Percentiles rank a stretch among this genome's conserved stretches.
These are phyloP conservation scores for Leishmania martiniquensis DNA, from an alignment of 208 protist genomes.

Conservation along the genomic window DNA sequence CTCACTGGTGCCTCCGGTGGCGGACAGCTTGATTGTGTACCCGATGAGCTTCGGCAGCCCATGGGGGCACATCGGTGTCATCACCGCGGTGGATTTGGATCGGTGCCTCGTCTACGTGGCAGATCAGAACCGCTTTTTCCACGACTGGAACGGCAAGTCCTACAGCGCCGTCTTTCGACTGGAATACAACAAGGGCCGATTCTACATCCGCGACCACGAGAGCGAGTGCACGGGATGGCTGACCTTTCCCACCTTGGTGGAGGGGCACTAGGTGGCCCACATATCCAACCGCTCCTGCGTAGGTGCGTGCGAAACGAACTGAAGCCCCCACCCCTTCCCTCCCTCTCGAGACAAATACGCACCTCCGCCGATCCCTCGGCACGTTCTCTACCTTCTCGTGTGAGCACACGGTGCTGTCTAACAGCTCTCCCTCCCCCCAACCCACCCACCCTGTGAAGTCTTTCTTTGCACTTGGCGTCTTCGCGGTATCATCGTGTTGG, in stretches of 20 bases:
- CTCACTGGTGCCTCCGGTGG: constrained; percentile 41
- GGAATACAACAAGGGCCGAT: constrained; percentile 38
- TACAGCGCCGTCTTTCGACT: constrained; percentile 68
- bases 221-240: constrained; percentile 66
- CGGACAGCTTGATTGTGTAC: constrained; percentile 79
- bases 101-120: constrained; percentile 52
- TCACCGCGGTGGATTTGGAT: constrained; percentile 54
- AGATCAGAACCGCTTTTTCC: constrained; percentile 86
- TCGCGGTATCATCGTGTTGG: not conserved
- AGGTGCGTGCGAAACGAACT: not conserved
- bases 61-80: constrained; percentile 85
- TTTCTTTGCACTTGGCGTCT: not conserved
- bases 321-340: not conserved
- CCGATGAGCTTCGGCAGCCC: constrained; percentile 60
- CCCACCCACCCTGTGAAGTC: not conserved
- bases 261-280: constrained; percentile 6
- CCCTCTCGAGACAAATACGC: not conserved
- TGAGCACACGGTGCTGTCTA: not conserved
- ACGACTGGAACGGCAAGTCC: constrained; percentile 48
- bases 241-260: constrained; percentile 27
- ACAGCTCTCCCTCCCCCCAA: not conserved
- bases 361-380: not conserved
- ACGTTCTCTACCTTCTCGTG: not conserved
- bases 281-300: not conserved
- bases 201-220: constrained; percentile 70